Evolutionary conservation across 345 rosid genomes (phyloP), one percentile per base, ranked within the genome.

Genomic region (Lepidium sativum): DNA sequence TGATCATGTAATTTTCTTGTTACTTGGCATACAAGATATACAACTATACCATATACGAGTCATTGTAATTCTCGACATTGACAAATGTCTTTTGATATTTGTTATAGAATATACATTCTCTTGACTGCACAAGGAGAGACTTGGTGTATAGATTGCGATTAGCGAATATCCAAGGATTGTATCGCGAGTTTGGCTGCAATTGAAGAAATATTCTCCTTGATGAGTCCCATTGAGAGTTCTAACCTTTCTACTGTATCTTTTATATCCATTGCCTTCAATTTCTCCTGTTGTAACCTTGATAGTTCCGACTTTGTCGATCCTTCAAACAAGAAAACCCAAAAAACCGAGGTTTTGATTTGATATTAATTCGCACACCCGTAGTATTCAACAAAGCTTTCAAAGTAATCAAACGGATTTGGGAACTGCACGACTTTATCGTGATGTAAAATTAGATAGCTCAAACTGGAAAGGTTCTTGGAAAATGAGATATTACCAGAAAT

Each of bases 181-280:
- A 89, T 87, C 8, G 97, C 97, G 64, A 89, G 84, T 77, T 86
- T 89, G 54, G 97, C 97, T 16, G 85, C 89, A 49, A 89, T 63
- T 51, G 80, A 72, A 16, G 91, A 85, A 35, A 81, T 78, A 54
- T 77, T 89, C 71, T 80, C 86, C 7, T 80, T 81, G 20, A 81
- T 63, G 35, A 82, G 68, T 25, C 68, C 75, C 57, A 83, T 42
- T 31, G 97, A 83, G 44, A 53, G 68, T 8, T 87, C 74, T 42
- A 89, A 78, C 80, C 97, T 85, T 70, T 69, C 60, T 14, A 71
- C 18, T 29, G 97, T 87, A 52, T 82, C 83, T 67, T 77, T 85
- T 44, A 73, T 16, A 54, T 83, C 87, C 95, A 87, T 85, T 45
- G 91, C 97, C 43, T 60, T 76, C 71, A 78, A 7, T 77, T 83